Base-by-base conservation (phyloP, 2,329 filamentous ascomycete genomes). In the Endoconidiophora polonica region DNA sequence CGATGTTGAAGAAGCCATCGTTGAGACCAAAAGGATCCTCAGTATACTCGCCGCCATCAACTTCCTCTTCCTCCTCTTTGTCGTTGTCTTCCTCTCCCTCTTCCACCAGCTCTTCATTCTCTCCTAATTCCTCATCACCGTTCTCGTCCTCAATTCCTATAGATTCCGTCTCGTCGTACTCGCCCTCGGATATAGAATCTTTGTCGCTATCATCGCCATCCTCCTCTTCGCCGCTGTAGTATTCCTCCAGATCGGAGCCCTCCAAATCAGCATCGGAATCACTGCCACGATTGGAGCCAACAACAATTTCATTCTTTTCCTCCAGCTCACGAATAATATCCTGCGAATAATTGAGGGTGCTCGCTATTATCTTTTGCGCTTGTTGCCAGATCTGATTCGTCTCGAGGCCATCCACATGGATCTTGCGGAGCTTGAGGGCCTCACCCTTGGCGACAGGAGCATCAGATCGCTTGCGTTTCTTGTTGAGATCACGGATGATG, bases 1-100 rank as follows among this genome's bases (percentile, higher is more conserved):
- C 88, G 58, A 98, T 90, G 14, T 86, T 94, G 67, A 98, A 98
- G 68, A 98, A 98, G 4, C 87, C 90, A 60, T 98, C 91, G 59
- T 98, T 96, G 29, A 98, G 76, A 5, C 87, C 86, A 60, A 91
- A 73, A 3, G 79, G 79, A 59, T 96, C 87, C 57, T 80, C 71
- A 6, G 78, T 67, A 53, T 81, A 81, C 1, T 66, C 63, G 1
- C 67, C 69, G 2, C 72, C 71, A 0, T 72, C 70, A 0, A 69
- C 68, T 0, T 65, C 62, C 1, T 67, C 66, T 1, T 68, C 66
- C 0, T 64, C 65, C 3, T 68, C 64, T 0, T 66, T 62, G 1
- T 65, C 62, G 3, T 61, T 61, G 10, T 16, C 36, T 3, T 50
- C 26, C 9, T 40, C 41, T 3, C 5, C 29, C 12, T 24, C 40